Base-by-base conservation (phyloP, 805 yeast species). In the Sugiyamaella floridensis region DNA sequence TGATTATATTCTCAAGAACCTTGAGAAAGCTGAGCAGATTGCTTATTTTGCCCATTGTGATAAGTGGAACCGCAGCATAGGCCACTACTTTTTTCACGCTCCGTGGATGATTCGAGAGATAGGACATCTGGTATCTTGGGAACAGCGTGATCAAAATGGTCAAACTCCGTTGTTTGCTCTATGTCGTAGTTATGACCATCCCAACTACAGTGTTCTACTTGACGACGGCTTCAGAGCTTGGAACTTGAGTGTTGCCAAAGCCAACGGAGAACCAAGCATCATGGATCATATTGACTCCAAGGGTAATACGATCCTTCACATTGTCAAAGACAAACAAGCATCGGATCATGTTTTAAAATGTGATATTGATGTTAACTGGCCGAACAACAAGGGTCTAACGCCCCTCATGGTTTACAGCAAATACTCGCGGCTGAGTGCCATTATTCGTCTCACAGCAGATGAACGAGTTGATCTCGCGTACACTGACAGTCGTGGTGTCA, bases 131-230 rank as follows among this genome's bases (percentile, higher is more conserved):
- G 70, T 89, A 4, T 74, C 86, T 60, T 92, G 97, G 97, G 74
- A 71, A 6, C 64, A 68, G 12, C 76, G 76, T 49, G 97, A 90
- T 63, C 56, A 61, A 11, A 80, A 77, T 54, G 80, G 83, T 0
- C 87, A 86, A 59, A 87, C 97, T 0, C 95, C 97, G 0, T 69
- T 92, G 9, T 80, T 85, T 66, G 77, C 88, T 1, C 68, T 87
- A 2, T 81, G 88, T 57, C 70, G 96, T 51, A 81, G 89, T 57
- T 90, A 90, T 67, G 97, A 89, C 64, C 89, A 86, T 58, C 70
- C 78, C 0, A 67, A 80, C 34, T 90, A 89, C 65, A 63, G 71
- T 1, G 62, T 62, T 2, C 50, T 58, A 43, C 41, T 58, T 10
- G 51, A 42, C 2, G n/a, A 28, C 12, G 62, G 59, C 8, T 47